Base-by-base conservation (phyloP, 805 yeast species). In the Ogataea neopini region DNA sequence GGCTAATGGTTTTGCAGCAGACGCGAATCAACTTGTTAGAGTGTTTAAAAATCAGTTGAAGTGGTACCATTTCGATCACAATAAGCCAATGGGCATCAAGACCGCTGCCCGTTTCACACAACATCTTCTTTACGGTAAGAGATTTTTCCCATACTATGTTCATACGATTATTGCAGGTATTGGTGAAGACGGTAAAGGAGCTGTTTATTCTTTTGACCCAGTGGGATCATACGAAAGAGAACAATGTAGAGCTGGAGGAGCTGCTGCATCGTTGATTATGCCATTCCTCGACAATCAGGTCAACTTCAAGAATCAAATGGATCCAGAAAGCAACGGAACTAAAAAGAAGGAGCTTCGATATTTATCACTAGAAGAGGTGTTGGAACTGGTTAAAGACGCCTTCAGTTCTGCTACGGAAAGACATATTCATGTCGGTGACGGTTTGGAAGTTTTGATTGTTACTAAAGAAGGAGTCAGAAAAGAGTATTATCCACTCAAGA, bases 241-340 rank as follows among this genome's bases (percentile, higher is more conserved):
- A 67, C 96, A 91, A 65, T 89, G 97, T 70, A 81, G 97, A 63
- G 98, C 98, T 2, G 97, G 96, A 54, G 99, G 99, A 36, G 94
- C 97, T 11, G 98, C 98, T 23, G 94, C 97, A 1, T 81, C 90
- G 53, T 79, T 94, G 70, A 90, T 94, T 57, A 90, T 91, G 95
- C 99, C 99, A 3, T 94, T 94, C 68, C 80, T 94, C 63, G 99
- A 94, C 69, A 92, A 91, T 68, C 99, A 94, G 74, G 99, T 94
- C 53, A 88, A 90, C 66, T 87, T 89, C 71, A 91, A 91, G 67
- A 94, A 94, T 73, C 99, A 94, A 69, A 80, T 76, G 66, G 91
- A 80, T 56, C 96, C 97, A 18, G 84, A 74, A 4, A 73, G 87
- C 9, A 74, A 87, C 50, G 95, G 94, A 17, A 79, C 72, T 9